Base-by-base conservation (phyloP, 2,329 filamentous ascomycete genomes). In the Venturia asperata region DNA sequence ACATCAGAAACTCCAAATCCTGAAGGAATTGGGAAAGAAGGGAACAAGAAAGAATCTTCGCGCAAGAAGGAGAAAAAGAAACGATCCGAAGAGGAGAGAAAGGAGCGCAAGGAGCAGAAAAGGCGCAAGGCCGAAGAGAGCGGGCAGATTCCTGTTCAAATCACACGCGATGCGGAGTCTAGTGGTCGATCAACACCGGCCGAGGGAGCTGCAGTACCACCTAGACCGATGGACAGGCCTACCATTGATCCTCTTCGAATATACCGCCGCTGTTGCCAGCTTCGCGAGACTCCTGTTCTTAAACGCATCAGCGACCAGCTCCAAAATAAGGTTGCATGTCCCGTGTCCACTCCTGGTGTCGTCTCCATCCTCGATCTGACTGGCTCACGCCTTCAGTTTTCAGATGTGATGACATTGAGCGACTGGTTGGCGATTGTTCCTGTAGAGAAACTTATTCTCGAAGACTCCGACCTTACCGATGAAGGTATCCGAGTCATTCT, bases 11-110 rank as follows among this genome's bases (percentile, higher is more conserved):
- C 71, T 4, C 71, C 74, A 4, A 81, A 81, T 67, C 75, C 76
- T 49, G 72, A 75, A 66, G 72, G 74, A 70, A 73, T 71, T 56
- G 45, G 74, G 55, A 67, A 68, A 49, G 75, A 75, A 7, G 70
- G 74, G 62, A 68, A 74, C 67, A 68, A 76, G 72, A 72, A 73
- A 62, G 73, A 72, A 49, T 71, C 77, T 0, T 86, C 81, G 9
- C 87, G 87, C 70, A 97, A 95, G 77, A 94, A 91, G 76, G 92
- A 97, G 73, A 97, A 96, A 81, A 97, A 97, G 78, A 96, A 96
- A 79, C 87, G 89, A 69, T 96, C 90, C 49, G 93, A 97, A 73
- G 92, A 93, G 67, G 93, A 97, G 75, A 83, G 92, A 52, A 96
- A 95, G 73, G 91, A 94, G 67, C 85, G 92, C 64, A 96, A 95